Conservation (phyloP, 345 rosid genomes). For the Syzygium oleosum region DNA sequence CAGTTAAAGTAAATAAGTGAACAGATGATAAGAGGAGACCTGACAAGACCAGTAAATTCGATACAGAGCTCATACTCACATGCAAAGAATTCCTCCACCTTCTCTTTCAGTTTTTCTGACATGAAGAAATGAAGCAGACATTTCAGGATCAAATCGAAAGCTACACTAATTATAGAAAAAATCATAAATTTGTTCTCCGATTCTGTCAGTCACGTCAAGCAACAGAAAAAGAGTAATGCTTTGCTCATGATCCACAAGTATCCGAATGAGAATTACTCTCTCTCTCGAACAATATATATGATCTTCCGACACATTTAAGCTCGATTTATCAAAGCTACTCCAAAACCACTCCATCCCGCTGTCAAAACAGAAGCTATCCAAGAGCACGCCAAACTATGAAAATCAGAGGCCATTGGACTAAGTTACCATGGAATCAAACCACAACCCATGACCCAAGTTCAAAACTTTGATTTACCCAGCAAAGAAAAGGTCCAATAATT, state of each 20-base stretch:
- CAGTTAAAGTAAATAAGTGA: not conserved
- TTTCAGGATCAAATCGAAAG: not conserved
- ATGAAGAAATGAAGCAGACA: conserved; percentile 2
- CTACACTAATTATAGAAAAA: not conserved
- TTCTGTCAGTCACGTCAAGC: not conserved
- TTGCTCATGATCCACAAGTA: not conserved
- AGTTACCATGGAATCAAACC: not conserved
- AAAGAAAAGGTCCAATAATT: not conserved
- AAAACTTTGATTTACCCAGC: not conserved
- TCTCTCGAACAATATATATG: not conserved
- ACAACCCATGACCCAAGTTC: not conserved
- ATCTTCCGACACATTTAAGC: not conserved
- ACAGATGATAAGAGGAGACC: conserved; percentile 25
- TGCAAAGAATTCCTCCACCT: conserved; percentile 66
- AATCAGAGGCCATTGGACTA: not conserved
- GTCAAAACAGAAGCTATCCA: not conserved
- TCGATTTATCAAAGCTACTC: not conserved
- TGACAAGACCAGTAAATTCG: conserved; percentile 86
- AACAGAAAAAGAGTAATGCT: not conserved
- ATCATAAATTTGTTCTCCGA: not conserved
- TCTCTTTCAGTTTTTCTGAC: conserved; percentile 73
- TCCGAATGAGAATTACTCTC: not conserved
- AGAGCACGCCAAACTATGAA: not conserved
- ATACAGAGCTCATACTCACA: conserved; percentile 71
- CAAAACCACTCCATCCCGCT: not conserved